These are phyloP conservation scores for Verticillium zaregamsianum DNA, from an alignment of 2,329 filamentous ascomycete species.

Conservation along the genomic window DNA sequence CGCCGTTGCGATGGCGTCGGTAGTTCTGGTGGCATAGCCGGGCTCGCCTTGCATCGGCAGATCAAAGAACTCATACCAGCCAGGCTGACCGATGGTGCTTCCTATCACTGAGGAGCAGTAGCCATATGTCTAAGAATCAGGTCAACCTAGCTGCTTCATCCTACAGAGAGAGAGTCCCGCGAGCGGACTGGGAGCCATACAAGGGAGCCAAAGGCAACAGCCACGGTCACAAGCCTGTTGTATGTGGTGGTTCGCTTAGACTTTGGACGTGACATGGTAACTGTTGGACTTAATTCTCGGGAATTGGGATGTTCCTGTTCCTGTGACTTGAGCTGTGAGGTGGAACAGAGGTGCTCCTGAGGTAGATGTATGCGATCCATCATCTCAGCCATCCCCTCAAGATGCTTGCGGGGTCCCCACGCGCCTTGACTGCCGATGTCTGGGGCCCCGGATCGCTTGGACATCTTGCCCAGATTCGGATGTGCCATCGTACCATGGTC, in stretches of 20 bases:
- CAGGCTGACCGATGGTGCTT: conserved; percentile 48
- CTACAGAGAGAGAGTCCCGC: not conserved
- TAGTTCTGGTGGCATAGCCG: conserved; percentile 41
- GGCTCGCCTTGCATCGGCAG: conserved; percentile 36
- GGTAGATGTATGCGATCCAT: not conserved
- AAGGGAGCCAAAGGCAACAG: conserved; percentile 27
- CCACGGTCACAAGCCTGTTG: conserved; percentile 29
- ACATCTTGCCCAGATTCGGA: not conserved
- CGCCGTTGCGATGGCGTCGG: conserved; percentile 40
- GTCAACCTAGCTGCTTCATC: conserved; percentile 5
- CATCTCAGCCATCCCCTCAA: not conserved
- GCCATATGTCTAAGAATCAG: conserved; percentile 38
- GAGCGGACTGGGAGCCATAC: conserved; percentile 14
- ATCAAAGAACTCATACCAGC: conserved; percentile 46
- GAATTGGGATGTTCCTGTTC: not conserved
- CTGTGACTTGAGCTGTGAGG: not conserved
- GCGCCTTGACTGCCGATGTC: not conserved
- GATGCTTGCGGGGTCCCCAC: not conserved
- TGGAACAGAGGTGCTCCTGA: not conserved
- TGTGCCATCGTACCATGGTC: not conserved
- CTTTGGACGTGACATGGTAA: not conserved
- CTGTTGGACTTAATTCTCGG: not conserved
- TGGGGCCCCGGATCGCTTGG: not conserved
- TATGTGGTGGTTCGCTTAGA: conserved; percentile 13
- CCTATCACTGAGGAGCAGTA: conserved; percentile 46